A percentile compares a stretch with the other conserved stretches of the same genome.
phyloP scores from a whole-genome alignment of 176 grass and related monocot species.

The Tillandsia fasciculata region DNA sequence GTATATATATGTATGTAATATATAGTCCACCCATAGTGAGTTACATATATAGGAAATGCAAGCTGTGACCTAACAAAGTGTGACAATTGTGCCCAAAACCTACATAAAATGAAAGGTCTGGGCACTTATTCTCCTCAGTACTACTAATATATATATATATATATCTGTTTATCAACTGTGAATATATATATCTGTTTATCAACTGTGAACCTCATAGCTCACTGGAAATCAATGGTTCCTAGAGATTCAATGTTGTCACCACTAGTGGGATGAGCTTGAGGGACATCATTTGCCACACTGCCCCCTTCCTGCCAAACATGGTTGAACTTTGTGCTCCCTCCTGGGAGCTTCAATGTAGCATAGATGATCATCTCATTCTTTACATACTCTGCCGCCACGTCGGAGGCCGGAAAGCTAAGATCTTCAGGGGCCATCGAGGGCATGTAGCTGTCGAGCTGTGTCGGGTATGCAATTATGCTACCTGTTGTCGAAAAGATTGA shows the following conservation, averaged over 20 bases:
- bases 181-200: too few species aligned
- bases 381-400: slow-evolving; percentile 33
- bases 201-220: background rate
- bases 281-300: slow-evolving; percentile 50
- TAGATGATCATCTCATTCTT: slow-evolving; percentile 67
- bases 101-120: too few species aligned
- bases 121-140: too few species aligned
- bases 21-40: too few species aligned
- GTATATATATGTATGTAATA: too few species aligned
- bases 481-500: too few species aligned
- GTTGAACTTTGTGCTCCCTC: slow-evolving; percentile 43
- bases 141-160: too few species aligned
- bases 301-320: slow-evolving; percentile 77
- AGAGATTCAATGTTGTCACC: slow-evolving; percentile 65
- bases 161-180: too few species aligned
- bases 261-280: slow-evolving; percentile 46
- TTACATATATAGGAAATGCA: too few species aligned
- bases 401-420: slow-evolving; percentile 35
- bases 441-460: slow-evolving; percentile 54
- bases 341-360: slow-evolving; percentile 45
- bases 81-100: too few species aligned
- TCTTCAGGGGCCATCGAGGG: slow-evolving; percentile 56
- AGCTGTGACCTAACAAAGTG: too few species aligned
- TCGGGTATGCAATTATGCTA: slow-evolving; percentile 62
- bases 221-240: slow-evolving; percentile 52